Evolutionary conservation across 2,329 filamentous ascomycete genomes (phyloP).

Genomic region (Fusarium euwallaceae): DNA sequence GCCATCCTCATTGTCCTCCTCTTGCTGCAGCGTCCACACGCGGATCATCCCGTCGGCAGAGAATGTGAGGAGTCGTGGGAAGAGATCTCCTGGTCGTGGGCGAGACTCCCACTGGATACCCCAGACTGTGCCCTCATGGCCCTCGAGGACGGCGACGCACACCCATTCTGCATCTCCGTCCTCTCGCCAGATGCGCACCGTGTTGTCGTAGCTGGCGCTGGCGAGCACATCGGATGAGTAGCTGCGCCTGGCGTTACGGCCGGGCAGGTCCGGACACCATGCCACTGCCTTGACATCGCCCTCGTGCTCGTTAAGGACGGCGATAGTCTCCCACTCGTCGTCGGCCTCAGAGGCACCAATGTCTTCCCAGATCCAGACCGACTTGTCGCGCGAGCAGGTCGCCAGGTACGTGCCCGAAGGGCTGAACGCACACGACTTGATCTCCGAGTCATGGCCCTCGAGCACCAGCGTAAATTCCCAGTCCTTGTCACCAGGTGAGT

Average conservation of each 20-base stretch:
- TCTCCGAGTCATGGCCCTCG: constrained; percentile 95
- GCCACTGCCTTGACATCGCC: constrained; percentile 94
- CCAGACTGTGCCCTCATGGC: constrained; percentile 92
- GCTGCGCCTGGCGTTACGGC: constrained; percentile 58
- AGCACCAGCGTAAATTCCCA: constrained; percentile 94
- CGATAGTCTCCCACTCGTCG: constrained; percentile 97
- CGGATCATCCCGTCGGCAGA: constrained; percentile 86
- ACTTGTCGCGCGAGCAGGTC: constrained; percentile 92
- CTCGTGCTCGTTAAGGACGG: constrained; percentile 93
- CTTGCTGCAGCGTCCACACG: constrained; percentile 78
- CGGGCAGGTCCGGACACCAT: constrained; percentile 83
- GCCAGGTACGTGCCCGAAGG: constrained; percentile 84
- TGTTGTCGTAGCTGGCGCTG: constrained; percentile 95
- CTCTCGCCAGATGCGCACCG: constrained; percentile 88
- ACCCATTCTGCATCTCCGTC: constrained; percentile 93
- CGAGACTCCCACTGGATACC: constrained; percentile 78
- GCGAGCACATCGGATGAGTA: constrained; percentile 81
- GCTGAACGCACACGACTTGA: constrained; percentile 83
- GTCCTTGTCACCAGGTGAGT: constrained; percentile 77
- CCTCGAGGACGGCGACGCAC: constrained; percentile 84
- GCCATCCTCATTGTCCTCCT: constrained; percentile 55
- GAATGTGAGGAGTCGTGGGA: constrained; percentile 80
- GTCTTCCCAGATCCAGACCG: constrained; percentile 99
- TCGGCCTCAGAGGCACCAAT: constrained; percentile 79
- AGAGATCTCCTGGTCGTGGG: constrained; percentile 55